Base-by-base conservation (phyloP, 2,329 filamentous ascomycete species). In the Cyphellophora attinorum region DNA sequence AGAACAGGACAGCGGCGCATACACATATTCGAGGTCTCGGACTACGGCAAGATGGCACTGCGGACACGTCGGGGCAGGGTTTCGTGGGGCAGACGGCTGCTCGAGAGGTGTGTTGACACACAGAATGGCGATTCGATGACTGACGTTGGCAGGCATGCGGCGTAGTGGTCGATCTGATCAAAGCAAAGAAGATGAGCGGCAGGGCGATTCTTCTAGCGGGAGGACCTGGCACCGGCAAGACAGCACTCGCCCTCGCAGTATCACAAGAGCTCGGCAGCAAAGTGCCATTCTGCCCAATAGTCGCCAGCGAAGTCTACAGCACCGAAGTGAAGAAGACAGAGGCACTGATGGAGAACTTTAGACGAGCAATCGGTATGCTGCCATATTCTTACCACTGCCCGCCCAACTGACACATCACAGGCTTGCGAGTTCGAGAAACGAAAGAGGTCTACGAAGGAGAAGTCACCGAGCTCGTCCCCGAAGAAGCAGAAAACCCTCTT, bases 401-500 rank as follows among this genome's bases (percentile, higher is more conserved):
- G 6, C 19, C 16, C 17, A 19, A 21, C 36, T 41, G 27, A 41
- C 23, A 17, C 8, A 11, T 17, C 29, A 15, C 40, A 75, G 72
- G 72, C 19, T 72, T 98, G 48, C 88, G 93, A 56, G 91, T 98
- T 48, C 85, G 91, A 53, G 91, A 98, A 70, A 95, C 89, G 34
- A 98, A 98, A 64, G 91, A 98, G 64, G 89, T 98, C 39, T 98
- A 96, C 64, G 91, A 98, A 65, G 91, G 91, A 56, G 91, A 98
- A 64, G 91, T 98, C 37, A 95, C 85, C 47, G 91, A 98, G 62
- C 76, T 98, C 49, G 94, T 89, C 19, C 91, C 91, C 25, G 91
- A 98, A 64, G 91, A 98, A 70, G 84, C 89, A 4, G 91, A 96
- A 67, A 98, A 98, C 61, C 91, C 91, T 16, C 72, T 98, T 28